Conservation (phyloP, 306 rosid species). For the Alnus glutinosa region DNA sequence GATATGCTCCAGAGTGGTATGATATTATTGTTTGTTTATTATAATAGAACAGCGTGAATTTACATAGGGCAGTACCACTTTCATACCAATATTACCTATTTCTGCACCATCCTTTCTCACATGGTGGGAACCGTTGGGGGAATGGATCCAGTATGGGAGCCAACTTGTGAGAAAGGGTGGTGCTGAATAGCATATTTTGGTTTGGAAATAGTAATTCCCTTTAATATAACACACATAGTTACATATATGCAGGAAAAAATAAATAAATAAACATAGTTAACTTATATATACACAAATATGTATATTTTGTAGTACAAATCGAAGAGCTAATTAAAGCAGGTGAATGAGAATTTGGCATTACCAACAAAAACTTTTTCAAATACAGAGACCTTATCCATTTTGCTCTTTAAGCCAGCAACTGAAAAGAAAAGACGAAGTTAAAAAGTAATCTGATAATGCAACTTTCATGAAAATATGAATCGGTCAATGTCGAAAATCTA, state of each 20-base stretch:
- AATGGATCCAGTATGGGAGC: not conserved
- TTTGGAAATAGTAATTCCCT: not conserved
- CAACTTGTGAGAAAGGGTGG: not conserved
- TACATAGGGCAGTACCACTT: not conserved
- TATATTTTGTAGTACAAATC: not conserved
- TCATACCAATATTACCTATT: not conserved
- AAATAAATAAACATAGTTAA: not conserved
- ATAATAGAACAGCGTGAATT: too few species aligned
- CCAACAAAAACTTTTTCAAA: slow-evolving; percentile 63
- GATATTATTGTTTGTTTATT: not conserved
- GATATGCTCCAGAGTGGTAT: not conserved
- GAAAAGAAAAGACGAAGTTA: slow-evolving; percentile 26
- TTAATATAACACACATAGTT: not conserved
- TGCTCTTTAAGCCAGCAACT: slow-evolving; percentile 64
- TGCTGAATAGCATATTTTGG: not conserved
- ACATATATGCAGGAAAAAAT: not conserved
- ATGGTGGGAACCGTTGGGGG: not conserved
- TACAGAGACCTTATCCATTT: slow-evolving; percentile 56
- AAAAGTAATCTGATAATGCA: slow-evolving; percentile 8
- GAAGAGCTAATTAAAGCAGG: slow-evolving; percentile 1
- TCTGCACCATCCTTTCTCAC: not conserved
- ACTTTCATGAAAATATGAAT: slow-evolving; percentile 6
- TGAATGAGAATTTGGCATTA: slow-evolving; percentile 37
- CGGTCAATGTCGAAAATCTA: slow-evolving; percentile 8
- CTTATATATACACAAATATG: not conserved